A percentile compares a stretch with the other conserved stretches of the same genome.
phyloP scores from a whole-genome alignment of 163 green algal species.

The Scenedesmus sp. region DNA sequence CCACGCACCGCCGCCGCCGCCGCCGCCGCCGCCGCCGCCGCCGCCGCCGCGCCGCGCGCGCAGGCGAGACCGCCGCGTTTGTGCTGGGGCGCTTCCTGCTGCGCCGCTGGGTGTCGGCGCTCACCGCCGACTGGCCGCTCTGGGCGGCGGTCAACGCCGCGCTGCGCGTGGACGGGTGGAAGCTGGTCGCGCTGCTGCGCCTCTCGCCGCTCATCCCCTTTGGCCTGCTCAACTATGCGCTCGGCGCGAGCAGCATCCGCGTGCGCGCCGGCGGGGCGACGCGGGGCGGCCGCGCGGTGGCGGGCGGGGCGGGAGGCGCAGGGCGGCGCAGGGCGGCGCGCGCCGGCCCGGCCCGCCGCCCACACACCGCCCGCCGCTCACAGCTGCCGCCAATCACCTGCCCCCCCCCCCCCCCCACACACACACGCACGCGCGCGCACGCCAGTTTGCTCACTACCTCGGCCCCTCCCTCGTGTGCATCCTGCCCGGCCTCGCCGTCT shows the following conservation, averaged over 20 bases:
- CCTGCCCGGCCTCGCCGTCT: constrained; percentile 31
- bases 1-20: too few species aligned
- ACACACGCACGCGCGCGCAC: too few species aligned
- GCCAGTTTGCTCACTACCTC: constrained; percentile 40
- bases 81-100: constrained; percentile 76
- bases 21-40: too few species aligned
- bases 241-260: constrained; percentile 44
- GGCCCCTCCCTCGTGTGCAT: constrained; percentile 33
- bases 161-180: constrained; percentile 69
- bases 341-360: too few species aligned
- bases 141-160: constrained; percentile 70
- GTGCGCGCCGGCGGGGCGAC: not conserved
- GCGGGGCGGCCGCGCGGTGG: not conserved
- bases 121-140: constrained; percentile 59
- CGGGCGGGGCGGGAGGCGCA: too few species aligned
- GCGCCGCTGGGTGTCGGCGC: constrained; percentile 57
- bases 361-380: too few species aligned
- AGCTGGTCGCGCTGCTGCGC: constrained; percentile 78
- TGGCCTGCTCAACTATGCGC: constrained; percentile 81
- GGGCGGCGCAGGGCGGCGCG: too few species aligned
- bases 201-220: constrained; percentile 74
- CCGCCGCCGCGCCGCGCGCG: too few species aligned
- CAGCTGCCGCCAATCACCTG: too few species aligned
- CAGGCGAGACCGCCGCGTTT: constrained; percentile 79
- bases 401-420: too few species aligned